Conservation (phyloP, 768 basidiomycete genomes). For the Lactarius akahatsu region DNA sequence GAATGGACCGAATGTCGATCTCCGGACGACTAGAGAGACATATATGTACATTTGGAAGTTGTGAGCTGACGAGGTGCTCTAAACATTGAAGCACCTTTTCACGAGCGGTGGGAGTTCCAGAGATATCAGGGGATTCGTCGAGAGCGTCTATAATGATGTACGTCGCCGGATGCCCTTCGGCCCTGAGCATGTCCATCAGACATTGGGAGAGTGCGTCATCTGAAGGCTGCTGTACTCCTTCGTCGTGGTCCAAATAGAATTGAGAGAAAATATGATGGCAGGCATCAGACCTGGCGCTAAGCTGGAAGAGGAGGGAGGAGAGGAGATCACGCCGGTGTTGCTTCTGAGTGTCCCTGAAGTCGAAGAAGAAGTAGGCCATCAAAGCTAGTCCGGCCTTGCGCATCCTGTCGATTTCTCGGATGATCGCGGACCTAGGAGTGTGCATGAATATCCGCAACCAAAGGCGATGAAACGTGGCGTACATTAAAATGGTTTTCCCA, state of each 20-base stretch:
- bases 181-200: conserved; percentile 2
- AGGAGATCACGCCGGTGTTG: conserved; percentile 1
- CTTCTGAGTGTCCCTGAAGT: conserved; percentile 12
- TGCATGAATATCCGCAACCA: neutral
- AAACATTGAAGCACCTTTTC: neutral
- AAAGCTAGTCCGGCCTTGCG: neutral
- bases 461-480: neutral
- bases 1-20: neutral
- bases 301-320: conserved; percentile 11
- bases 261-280: neutral
- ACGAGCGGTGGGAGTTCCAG: neutral
- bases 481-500: conserved; percentile 19
- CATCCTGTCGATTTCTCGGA: conserved; percentile 7
- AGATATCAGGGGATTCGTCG: conserved; percentile 2
- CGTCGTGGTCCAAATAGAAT: neutral
- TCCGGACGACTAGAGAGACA: conserved; percentile 10
- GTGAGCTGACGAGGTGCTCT: neutral
- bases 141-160: conserved; percentile 14
- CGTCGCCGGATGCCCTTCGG: neutral
- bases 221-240: neutral
- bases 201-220: neutral
- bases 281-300: neutral
- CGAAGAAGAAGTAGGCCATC: conserved; percentile 11
- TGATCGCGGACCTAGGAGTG: neutral
- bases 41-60: neutral